Conservation (phyloP, 2,329 filamentous ascomycete species). For the Allantophomopsis cytisporea region DNA sequence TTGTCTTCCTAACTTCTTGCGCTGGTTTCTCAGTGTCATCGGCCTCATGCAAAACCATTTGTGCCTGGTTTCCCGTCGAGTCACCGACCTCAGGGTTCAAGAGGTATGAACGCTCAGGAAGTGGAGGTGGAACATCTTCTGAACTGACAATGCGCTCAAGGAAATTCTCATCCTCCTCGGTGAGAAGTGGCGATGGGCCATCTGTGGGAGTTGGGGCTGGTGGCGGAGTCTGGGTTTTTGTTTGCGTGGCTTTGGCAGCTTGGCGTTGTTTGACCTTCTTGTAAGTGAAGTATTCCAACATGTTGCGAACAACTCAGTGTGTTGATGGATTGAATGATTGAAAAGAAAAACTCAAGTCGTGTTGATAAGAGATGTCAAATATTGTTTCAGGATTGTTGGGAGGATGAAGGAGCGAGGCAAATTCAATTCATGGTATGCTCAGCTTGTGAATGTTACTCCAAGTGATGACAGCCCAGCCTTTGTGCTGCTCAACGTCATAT, state of each 20-base stretch:
- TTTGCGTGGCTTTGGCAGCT: constrained; percentile 23
- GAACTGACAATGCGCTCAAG: constrained; percentile 38
- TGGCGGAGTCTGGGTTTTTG: constrained; percentile 9
- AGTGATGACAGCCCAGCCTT: too few relatives aligned
- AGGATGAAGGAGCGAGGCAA: too few relatives aligned
- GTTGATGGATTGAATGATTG: too few relatives aligned
- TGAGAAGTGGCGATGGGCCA: constrained; percentile 29
- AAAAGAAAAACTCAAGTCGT: too few relatives aligned
- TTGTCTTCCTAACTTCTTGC: constrained; percentile 18
- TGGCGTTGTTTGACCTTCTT: constrained; percentile 49
- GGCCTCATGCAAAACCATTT: constrained; percentile 31
- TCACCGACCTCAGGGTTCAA: constrained; percentile 11
- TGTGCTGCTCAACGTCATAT: too few relatives aligned
- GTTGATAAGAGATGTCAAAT: too few relatives aligned
- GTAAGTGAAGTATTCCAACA: constrained; percentile 50
- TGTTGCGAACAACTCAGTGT: constrained; percentile 15
- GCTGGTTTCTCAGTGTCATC: constrained; percentile 14
- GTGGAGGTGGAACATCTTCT: constrained; percentile 32
- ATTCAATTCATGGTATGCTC: too few relatives aligned
- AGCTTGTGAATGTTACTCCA: too few relatives aligned
- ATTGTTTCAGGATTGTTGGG: too few relatives aligned
- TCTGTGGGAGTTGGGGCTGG: constrained; percentile 8
- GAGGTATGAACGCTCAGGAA: constrained; percentile 24
- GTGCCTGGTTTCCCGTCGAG: constrained; percentile 10
- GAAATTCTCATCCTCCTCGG: constrained; percentile 43